Percentiles rank a stretch among this genome's conserved stretches.
phyloP scores from a whole-genome alignment of 2,329 filamentous ascomycete species.

The Neopestalotiopsis rosae region DNA sequence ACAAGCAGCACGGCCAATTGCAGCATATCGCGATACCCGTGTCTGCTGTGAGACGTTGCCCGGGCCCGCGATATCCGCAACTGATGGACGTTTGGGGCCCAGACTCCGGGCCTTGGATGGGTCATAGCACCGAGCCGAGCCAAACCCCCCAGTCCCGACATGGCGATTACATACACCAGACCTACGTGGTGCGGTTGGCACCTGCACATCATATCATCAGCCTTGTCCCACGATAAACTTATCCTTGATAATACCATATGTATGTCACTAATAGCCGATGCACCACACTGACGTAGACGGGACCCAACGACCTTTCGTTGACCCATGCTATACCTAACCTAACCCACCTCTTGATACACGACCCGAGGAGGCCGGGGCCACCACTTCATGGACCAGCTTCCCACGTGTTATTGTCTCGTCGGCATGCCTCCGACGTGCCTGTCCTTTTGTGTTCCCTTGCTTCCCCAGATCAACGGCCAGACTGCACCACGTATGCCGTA shows the following conservation, averaged over 20 bases:
- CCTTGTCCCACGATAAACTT: not conserved
- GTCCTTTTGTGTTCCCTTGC: too few species aligned
- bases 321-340: not conserved
- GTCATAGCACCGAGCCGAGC: not conserved
- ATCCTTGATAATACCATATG: not conserved
- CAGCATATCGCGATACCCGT: not conserved
- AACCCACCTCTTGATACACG: too few species aligned
- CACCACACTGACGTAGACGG: not conserved
- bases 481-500: too few species aligned
- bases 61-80: not conserved
- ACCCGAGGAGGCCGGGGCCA: too few species aligned
- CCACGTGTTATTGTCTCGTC: too few species aligned
- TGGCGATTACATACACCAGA: not conserved
- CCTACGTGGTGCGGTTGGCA: not conserved
- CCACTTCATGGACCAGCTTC: too few species aligned
- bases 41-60: not conserved
- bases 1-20: not conserved
- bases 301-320: not conserved
- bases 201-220: slow-evolving; percentile 1
- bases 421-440: too few species aligned
- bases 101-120: not conserved
- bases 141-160: not conserved
- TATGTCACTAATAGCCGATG: not conserved
- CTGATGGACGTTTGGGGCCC: not conserved
- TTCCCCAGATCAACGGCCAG: too few species aligned